phyloP scores from a whole-genome alignment of 2,329 filamentous ascomycete genomes.

The Colletotrichum trifolii region DNA sequence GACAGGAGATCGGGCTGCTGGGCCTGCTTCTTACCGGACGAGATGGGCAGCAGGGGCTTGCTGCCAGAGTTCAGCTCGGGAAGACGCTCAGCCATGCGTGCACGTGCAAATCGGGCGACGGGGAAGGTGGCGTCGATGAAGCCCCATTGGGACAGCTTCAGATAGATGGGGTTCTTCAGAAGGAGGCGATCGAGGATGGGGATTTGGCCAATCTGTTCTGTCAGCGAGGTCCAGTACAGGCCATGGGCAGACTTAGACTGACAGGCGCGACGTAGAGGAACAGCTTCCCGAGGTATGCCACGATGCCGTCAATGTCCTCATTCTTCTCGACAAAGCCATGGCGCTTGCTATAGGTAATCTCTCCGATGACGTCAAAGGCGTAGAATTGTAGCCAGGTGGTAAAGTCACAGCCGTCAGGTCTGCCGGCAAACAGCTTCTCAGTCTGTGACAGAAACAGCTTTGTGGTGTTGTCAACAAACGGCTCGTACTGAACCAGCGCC shows the following conservation, averaged over 20 bases:
- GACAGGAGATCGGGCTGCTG: slow-evolving; percentile 71
- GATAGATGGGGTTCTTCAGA: slow-evolving; percentile 79
- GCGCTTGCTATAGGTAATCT: slow-evolving; percentile 80
- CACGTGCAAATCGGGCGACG: slow-evolving; percentile 77
- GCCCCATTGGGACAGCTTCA: slow-evolving; percentile 74
- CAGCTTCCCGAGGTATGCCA: slow-evolving; percentile 70
- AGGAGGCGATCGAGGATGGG: slow-evolving; percentile 76
- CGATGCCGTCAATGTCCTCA: slow-evolving; percentile 80
- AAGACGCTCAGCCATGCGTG: slow-evolving; percentile 73
- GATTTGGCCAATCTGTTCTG: slow-evolving; percentile 75
- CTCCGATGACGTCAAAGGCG: slow-evolving; percentile 84
- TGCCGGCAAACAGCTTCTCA: slow-evolving; percentile 62
- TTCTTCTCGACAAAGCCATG: slow-evolving; percentile 81
- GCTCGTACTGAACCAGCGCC: slow-evolving; percentile 81
- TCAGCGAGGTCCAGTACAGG: neutral
- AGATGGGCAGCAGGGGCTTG: slow-evolving; percentile 51
- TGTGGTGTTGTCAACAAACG: slow-evolving; percentile 81
- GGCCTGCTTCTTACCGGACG: slow-evolving; percentile 47
- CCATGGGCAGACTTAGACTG: slow-evolving; percentile 53
- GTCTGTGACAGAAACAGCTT: slow-evolving; percentile 76
- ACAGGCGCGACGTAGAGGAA: slow-evolving; percentile 79
- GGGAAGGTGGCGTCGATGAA: slow-evolving; percentile 76
- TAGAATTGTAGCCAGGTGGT: slow-evolving; percentile 82
- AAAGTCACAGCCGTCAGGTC: slow-evolving; percentile 67
- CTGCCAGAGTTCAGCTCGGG: slow-evolving; percentile 52